Evolutionary conservation across 2,329 filamentous ascomycete species (phyloP).

Genomic region (Monosporascus ibericus): DNA sequence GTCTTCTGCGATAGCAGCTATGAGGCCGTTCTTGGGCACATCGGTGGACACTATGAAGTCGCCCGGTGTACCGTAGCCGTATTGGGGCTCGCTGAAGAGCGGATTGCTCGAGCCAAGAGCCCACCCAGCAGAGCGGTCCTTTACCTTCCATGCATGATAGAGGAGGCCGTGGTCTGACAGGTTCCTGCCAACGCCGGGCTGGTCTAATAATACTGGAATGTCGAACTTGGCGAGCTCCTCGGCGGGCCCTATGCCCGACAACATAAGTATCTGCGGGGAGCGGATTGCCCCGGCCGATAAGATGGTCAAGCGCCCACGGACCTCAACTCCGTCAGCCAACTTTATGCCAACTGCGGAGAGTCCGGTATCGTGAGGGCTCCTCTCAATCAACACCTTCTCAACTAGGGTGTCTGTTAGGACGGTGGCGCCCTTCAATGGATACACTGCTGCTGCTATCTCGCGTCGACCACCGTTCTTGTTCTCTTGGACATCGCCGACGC

Average conservation of each 20-base stretch:
- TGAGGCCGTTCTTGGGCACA: conserved; percentile 22
- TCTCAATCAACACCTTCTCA: too few species aligned
- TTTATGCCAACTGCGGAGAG: too few species aligned
- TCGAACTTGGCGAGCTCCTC: conserved; percentile 22
- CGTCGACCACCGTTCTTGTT: too few species aligned
- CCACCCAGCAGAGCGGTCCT: conserved; percentile 26
- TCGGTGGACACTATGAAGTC: conserved; percentile 30
- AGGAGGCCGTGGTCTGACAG: conserved; percentile 21
- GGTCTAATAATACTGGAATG: conserved; percentile 24
- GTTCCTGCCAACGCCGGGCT: conserved; percentile 19
- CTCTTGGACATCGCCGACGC: too few species aligned
- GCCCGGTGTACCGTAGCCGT: conserved; percentile 27
- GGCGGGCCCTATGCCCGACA: conserved; percentile 24
- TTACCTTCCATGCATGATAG: conserved; percentile 25
- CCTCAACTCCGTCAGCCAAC: too few species aligned
- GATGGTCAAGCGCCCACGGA: too few species aligned
- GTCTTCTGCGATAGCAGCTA: conserved; percentile 26
- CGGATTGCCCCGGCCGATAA: conserved; percentile 19
- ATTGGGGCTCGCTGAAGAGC: conserved; percentile 29
- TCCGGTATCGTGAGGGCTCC: too few species aligned
- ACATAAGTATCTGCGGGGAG: conserved; percentile 22
- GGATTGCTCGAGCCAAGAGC: conserved; percentile 27
- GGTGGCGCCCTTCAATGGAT: too few species aligned
- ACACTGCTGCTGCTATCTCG: too few species aligned
- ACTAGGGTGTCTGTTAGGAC: too few species aligned